Evolutionary conservation across 2,329 filamentous ascomycete species (phyloP), one percentile per base, ranked within the genome.

Genomic region (Fusarium nisikadoi): DNA sequence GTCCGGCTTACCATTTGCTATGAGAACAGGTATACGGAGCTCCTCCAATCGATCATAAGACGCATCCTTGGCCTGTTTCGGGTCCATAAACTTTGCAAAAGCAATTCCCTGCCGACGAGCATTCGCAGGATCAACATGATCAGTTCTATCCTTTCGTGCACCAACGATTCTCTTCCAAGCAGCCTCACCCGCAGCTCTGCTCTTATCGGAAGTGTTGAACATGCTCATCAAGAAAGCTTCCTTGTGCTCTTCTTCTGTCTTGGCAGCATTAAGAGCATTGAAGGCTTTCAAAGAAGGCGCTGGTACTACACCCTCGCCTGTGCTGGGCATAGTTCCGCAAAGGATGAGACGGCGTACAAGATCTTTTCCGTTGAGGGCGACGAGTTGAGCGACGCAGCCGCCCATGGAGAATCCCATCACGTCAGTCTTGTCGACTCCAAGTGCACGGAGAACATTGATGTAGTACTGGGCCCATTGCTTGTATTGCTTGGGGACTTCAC

Each of bases 391-490:
- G 8, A 81, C 81, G 36, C 79, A 81, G 1, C 85, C 86, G 19
- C 86, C 85, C 81, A 88, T 85, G 14, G 83, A 86, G 75, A 85
- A 88, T 3, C 86, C 86, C 43, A 87, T 62, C 12, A 88, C 69
- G 63, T 88, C 85, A 50, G 83, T 78, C 54, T 82, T 73, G 1
- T 61, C 36, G n/a, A 85, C 69, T 10, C 82, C 82, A 67, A 84
- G 81, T 6, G 78, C 80, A 35, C 67, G 63, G 31, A 83, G 79
- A 20, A 82, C 80, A n/a, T 80, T 76, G 35, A 80, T 70, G 72
- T 80, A 81, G 61, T 81, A 71, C 56, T 73, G 68, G 16, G 80
- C 80, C 79, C 79, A 81, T n/a, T 50, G 68, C 14, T 69, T 54
- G 43, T 79, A 75, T 9, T 72, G 78, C 62, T 76, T 76, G 11